phyloP scores from a whole-genome alignment of 1,284 basidiomycete species.

The Rhodotorula sp. region DNA sequence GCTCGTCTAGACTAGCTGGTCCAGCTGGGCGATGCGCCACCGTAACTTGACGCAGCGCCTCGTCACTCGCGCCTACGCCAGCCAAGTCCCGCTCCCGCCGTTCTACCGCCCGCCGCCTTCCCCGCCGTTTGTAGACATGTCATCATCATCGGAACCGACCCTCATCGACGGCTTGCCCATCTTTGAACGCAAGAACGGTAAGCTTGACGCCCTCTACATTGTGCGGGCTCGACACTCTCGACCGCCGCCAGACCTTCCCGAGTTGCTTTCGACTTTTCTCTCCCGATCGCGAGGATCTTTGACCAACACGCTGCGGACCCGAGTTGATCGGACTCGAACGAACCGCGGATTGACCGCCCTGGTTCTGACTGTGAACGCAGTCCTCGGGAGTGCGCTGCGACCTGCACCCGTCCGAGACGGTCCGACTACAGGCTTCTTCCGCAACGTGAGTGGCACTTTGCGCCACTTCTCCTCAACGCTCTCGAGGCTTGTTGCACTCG shows the following conservation, averaged over 20 bases:
- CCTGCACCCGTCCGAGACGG: constrained; percentile 16
- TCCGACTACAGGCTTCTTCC: constrained; percentile 36
- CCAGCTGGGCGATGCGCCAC: background rate
- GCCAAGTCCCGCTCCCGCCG: constrained; percentile 17
- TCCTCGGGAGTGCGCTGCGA: constrained; percentile 19
- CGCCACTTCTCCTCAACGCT: too few species aligned
- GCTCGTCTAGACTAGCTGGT: background rate
- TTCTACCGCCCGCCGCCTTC: background rate
- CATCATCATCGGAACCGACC: background rate
- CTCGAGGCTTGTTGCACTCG: too few species aligned
- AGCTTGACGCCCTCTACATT: background rate
- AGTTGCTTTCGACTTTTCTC: background rate
- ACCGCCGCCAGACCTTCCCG: background rate
- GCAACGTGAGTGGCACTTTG: constrained; percentile 15
- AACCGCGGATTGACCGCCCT: background rate
- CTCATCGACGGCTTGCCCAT: background rate
- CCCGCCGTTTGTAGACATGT: background rate
- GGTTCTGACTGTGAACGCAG: background rate
- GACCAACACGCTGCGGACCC: background rate
- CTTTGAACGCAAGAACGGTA: constrained; percentile 3
- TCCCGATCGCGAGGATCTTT: background rate
- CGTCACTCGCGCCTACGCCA: constrained; percentile 14
- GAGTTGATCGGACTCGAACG: too few species aligned
- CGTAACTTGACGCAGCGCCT: background rate
- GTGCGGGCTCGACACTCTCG: too few species aligned